Evolutionary conservation across 352 stramenopile species (phyloP).

Genomic region (Phytophthora niederhauseri): DNA sequence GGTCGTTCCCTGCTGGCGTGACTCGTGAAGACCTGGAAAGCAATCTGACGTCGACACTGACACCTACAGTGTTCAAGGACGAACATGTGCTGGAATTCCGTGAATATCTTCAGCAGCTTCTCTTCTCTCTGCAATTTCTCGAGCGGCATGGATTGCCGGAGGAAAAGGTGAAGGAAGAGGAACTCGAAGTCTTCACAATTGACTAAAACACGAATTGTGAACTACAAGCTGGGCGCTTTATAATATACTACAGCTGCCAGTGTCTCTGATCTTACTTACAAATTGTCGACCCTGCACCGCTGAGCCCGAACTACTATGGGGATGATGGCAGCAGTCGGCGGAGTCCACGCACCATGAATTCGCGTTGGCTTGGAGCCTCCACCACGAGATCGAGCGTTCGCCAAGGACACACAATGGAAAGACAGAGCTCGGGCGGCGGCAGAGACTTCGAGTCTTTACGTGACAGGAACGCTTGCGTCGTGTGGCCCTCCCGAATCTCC

Average conservation of each 20-base stretch:
- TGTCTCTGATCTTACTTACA: constrained; percentile 15
- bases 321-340: constrained; percentile 33
- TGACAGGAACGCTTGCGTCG: constrained; percentile 55
- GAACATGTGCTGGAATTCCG: constrained; percentile 77
- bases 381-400: constrained; percentile 70
- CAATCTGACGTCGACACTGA: constrained; percentile 52
- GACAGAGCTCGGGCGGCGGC: constrained; percentile 45
- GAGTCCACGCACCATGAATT: constrained; percentile 63
- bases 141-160: constrained; percentile 54
- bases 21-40: constrained; percentile 57
- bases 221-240: constrained; percentile 13
- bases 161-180: constrained; percentile 56
- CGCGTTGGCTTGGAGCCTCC: constrained; percentile 50
- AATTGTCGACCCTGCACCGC: not conserved
- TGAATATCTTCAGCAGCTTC: constrained; percentile 77
- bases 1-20: constrained; percentile 61
- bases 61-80: constrained; percentile 65
- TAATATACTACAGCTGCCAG: constrained; percentile 30
- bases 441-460: constrained; percentile 29
- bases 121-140: constrained; percentile 73
- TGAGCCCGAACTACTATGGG: constrained; percentile 12
- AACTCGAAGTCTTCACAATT: constrained; percentile 61
- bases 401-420: constrained; percentile 67
- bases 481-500: constrained; percentile 58
- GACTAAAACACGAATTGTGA: constrained; percentile 32